Conservation (phyloP, 106 monocot species). For the Acorus calamus region DNA sequence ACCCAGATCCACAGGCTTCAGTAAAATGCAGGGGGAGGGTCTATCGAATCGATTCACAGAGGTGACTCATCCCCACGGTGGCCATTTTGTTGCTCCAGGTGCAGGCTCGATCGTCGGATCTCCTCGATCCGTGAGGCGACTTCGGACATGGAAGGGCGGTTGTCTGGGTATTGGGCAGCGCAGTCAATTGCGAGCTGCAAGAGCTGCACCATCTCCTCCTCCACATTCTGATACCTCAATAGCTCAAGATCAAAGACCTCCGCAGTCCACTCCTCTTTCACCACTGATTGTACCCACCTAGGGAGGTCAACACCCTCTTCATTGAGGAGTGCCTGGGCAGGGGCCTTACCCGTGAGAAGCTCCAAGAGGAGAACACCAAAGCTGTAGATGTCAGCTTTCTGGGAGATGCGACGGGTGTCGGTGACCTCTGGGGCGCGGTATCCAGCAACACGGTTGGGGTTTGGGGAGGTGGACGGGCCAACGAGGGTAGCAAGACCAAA, state of each 20-base stretch:
- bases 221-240: constrained; percentile 10
- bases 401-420: constrained; percentile 30
- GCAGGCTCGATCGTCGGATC: constrained; percentile 1
- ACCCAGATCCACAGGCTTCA: no score
- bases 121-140: constrained; percentile 20
- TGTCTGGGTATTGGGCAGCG: constrained; percentile 12
- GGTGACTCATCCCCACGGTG: not conserved
- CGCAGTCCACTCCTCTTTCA: constrained; percentile 10
- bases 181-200: constrained; percentile 26
- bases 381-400: constrained; percentile 63
- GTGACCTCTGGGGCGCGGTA: constrained; percentile 60
- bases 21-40: no score
- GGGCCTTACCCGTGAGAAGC: constrained; percentile 48
- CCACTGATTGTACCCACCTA: constrained; percentile 21
- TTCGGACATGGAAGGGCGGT: constrained; percentile 20
- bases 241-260: constrained; percentile 29
- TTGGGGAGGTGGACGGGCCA: constrained; percentile 11
- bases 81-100: not conserved
- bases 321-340: constrained; percentile 21
- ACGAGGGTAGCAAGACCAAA: constrained; percentile 30
- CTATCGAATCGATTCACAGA: not conserved
- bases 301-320: constrained; percentile 27
- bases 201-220: constrained; percentile 24
- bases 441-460: constrained; percentile 10
- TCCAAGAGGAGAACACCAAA: constrained; percentile 59